phyloP scores from a whole-genome alignment of 179 eudicot species.

The Gypsophila paniculata region DNA sequence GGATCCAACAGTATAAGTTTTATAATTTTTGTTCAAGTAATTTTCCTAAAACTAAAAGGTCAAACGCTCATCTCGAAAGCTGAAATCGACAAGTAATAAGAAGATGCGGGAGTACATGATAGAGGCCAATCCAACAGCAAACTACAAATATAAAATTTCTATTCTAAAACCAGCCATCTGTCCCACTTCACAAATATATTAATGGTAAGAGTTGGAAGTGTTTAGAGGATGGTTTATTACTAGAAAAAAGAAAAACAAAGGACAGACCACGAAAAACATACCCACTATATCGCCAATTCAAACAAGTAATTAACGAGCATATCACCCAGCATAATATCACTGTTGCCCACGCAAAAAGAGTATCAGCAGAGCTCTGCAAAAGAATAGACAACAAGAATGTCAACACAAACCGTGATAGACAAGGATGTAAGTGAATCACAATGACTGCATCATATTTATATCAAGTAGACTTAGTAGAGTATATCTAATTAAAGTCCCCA shows the following conservation, averaged over 20 bases:
- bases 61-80: no score
- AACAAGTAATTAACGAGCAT: constrained; percentile 33
- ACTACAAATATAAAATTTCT: not conserved
- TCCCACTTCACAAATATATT: not conserved
- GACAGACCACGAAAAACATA: constrained; percentile 32
- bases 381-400: constrained; percentile 20
- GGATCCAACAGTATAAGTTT: no score
- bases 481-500: not conserved
- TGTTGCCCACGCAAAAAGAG: constrained; percentile 48
- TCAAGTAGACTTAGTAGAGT: not conserved
- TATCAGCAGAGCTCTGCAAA: constrained; percentile 72
- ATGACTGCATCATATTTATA: not conserved
- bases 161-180: not conserved
- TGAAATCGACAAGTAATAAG: no score
- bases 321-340: constrained; percentile 39
- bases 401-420: not conserved
- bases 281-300: constrained; percentile 35
- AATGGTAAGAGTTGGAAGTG: not conserved
- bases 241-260: not conserved
- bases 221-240: not conserved
- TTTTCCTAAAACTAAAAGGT: no score
- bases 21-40: no score
- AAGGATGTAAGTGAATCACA: not conserved
- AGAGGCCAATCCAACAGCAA: not conserved
- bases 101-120: no score